These are phyloP conservation scores for Ganoderma meredithae DNA, from an alignment of 1,284 basidiomycete genomes.

Conservation along the genomic window DNA sequence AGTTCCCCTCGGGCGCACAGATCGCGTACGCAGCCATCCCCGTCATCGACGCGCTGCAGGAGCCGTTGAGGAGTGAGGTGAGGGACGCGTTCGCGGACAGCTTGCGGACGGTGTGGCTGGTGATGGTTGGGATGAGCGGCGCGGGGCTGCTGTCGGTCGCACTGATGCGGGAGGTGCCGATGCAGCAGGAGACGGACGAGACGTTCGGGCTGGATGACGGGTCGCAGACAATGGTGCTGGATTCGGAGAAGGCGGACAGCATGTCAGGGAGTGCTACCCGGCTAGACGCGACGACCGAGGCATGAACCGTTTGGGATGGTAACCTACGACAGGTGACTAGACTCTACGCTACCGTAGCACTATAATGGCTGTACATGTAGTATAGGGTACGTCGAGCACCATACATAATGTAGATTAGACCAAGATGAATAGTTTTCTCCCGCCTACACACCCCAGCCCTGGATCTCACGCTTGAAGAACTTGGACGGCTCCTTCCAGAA, in stretches of 20 bases:
- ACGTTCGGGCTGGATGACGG: slow-evolving; percentile 12
- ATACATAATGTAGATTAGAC: neutral
- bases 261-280: neutral
- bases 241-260: neutral
- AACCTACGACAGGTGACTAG: neutral
- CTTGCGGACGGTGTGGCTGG: slow-evolving; percentile 40
- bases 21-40: slow-evolving; percentile 41
- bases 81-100: slow-evolving; percentile 41
- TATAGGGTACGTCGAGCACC: neutral
- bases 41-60: slow-evolving; percentile 32
- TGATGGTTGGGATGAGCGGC: slow-evolving; percentile 36
- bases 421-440: too few species aligned
- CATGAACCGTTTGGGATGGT: too few species aligned
- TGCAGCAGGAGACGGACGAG: slow-evolving; percentile 26
- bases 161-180: slow-evolving; percentile 24
- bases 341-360: neutral
- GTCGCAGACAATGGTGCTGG: neutral
- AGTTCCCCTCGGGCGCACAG: slow-evolving; percentile 33
- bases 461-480: slow-evolving; percentile 6
- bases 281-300: too few species aligned
- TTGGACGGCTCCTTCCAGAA: slow-evolving; percentile 13
- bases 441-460: slow-evolving; percentile 11
- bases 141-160: slow-evolving; percentile 31
- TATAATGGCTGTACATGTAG: neutral
- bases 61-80: slow-evolving; percentile 38